Evolutionary conservation across 2,329 filamentous ascomycete species (phyloP).

Genomic region (Massarina eburnea): DNA sequence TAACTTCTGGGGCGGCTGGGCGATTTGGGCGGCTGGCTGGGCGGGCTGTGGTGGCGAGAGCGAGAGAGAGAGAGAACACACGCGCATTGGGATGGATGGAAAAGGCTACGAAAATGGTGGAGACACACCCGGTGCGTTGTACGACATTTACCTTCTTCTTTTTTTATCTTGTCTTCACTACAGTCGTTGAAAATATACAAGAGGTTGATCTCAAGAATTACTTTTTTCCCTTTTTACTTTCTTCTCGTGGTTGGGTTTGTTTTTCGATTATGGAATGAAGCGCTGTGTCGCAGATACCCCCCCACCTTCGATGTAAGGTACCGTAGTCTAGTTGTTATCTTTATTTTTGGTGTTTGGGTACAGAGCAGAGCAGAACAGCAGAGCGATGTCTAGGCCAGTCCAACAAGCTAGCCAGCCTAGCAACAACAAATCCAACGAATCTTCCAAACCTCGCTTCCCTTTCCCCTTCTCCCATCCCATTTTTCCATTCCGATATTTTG

Average conservation of each 20-base stretch:
- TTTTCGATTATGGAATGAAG: conserved; percentile 3
- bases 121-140: conserved; percentile 2
- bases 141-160: conserved; percentile 3
- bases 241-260: conserved; percentile 12
- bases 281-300: background rate
- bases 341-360: too few relatives aligned
- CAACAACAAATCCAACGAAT: too few relatives aligned
- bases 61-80: too few relatives aligned
- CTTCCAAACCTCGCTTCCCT: too few relatives aligned
- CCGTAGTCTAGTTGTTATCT: too few relatives aligned
- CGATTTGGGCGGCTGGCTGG: background rate
- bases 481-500: too few relatives aligned
- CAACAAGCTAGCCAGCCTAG: too few relatives aligned
- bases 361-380: too few relatives aligned
- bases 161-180: conserved; percentile 33
- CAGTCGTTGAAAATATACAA: conserved; percentile 40
- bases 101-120: conserved; percentile 7
- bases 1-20: background rate
- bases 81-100: background rate
- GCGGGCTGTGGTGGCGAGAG: background rate
- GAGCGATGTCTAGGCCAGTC: too few relatives aligned
- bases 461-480: too few relatives aligned
- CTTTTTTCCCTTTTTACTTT: conserved; percentile 16
- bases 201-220: conserved; percentile 34
- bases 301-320: background rate